Evolutionary conservation across 345 rosid species (phyloP).

Genomic region (Salix caprea): DNA sequence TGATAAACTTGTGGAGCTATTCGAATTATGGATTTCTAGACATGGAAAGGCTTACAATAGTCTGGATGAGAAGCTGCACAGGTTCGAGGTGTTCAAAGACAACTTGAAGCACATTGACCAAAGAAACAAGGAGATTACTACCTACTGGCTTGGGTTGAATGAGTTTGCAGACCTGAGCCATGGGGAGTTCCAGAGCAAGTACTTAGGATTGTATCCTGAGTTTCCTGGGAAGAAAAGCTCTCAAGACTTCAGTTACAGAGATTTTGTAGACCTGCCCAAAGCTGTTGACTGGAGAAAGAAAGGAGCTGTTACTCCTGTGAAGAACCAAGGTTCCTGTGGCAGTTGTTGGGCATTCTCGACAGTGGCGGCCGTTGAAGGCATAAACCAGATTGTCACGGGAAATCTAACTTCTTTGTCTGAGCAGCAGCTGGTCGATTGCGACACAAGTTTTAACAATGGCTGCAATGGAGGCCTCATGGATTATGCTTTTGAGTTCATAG

Average conservation of each 20-base stretch:
- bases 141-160: conserved; percentile 72
- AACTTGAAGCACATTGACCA: conserved; percentile 73
- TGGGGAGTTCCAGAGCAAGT: conserved; percentile 68
- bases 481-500: conserved; percentile 45
- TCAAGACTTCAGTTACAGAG: conserved; percentile 34
- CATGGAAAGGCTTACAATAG: conserved; percentile 54
- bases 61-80: conserved; percentile 57
- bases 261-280: conserved; percentile 44
- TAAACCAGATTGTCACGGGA: conserved; percentile 56
- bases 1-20: conserved; percentile 55
- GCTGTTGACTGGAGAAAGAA: conserved; percentile 80
- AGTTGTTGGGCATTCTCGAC: conserved; percentile 74
- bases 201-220: conserved; percentile 44
- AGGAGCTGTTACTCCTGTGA: conserved; percentile 65
- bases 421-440: conserved; percentile 60
- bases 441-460: conserved; percentile 42
- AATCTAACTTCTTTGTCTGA: conserved; percentile 53
- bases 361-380: conserved; percentile 62
- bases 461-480: conserved; percentile 68
- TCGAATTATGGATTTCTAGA: conserved; percentile 68
- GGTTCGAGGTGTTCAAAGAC: conserved; percentile 68
- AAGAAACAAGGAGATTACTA: conserved; percentile 55
- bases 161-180: conserved; percentile 77
- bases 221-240: conserved; percentile 19
- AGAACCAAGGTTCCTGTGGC: conserved; percentile 84